Conservation (phyloP, 805 yeast genomes). For the Ogataea trehalophila region DNA sequence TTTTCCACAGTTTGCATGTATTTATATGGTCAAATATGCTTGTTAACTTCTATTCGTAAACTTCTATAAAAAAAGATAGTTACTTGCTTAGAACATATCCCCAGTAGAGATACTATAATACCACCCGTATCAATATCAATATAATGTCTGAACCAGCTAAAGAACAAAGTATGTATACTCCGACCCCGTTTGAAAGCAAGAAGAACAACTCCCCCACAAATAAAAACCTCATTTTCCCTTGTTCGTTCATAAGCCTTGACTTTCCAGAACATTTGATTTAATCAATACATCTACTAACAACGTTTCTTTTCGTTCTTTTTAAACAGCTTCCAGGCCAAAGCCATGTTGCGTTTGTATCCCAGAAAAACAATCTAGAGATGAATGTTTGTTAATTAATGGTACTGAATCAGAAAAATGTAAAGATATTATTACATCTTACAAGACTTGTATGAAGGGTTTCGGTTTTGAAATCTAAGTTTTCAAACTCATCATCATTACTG, state of each 20-base stretch:
- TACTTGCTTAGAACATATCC: too few species aligned
- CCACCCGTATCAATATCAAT: not conserved
- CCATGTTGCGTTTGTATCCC: slow-evolving; percentile 96
- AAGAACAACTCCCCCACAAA: not conserved
- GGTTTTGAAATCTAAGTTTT: slow-evolving; percentile 56
- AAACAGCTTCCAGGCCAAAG: slow-evolving; percentile 56
- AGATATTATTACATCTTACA: slow-evolving; percentile 65
- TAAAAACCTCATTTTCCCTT: too few species aligned
- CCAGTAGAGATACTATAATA: too few species aligned
- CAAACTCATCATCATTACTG: too few species aligned
- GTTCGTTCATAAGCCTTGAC: too few species aligned
- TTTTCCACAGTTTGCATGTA: too few species aligned
- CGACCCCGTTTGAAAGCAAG: not conserved
- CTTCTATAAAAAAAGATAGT: too few species aligned
- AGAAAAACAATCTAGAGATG: slow-evolving; percentile 59
- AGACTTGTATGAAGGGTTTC: slow-evolving; percentile 84
- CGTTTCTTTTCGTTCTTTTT: not conserved
- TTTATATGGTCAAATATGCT: too few species aligned
- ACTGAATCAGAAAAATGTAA: slow-evolving; percentile 81
- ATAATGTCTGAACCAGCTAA: slow-evolving; percentile 20
- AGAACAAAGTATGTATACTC: slow-evolving; percentile 18
- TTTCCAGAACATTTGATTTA: not conserved
- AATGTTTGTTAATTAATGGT: slow-evolving; percentile 78
- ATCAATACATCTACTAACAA: slow-evolving; percentile 3
- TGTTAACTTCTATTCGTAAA: too few species aligned